These are phyloP conservation scores for Eucalyptus marginata DNA, from an alignment of 345 rosid genomes.

Conservation along the genomic window DNA sequence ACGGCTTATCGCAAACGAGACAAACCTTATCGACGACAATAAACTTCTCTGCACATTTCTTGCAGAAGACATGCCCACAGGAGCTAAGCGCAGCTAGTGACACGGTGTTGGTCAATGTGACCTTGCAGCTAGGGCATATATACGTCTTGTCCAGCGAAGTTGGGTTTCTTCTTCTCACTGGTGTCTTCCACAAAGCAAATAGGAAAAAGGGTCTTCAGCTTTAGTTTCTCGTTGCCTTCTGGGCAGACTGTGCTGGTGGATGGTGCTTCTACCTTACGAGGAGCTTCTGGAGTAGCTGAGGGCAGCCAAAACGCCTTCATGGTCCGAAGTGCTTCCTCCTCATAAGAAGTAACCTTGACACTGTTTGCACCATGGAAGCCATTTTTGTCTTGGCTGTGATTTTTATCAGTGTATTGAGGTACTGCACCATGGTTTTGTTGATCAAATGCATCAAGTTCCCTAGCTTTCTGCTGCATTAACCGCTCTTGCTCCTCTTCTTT, in stretches of 20 bases:
- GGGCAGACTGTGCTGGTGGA: conserved; percentile 63
- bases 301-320: conserved; percentile 99
- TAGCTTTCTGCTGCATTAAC: conserved; percentile 52
- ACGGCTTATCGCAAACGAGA: conserved; percentile 60
- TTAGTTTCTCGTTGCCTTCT: conserved; percentile 85
- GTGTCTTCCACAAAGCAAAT: conserved; percentile 61
- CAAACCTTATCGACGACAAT: conserved; percentile 70
- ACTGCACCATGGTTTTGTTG: conserved; percentile 95
- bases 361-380: conserved; percentile 96
- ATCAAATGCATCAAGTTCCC: conserved; percentile 89
- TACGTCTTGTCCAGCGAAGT: conserved; percentile 50
- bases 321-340: conserved; percentile 92
- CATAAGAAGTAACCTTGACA: conserved; percentile 80
- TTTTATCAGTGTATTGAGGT: conserved; percentile 70
- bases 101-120: conserved; percentile 76
- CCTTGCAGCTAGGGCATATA: conserved; percentile 95
- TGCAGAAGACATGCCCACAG: conserved; percentile 97
- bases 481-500: conserved; percentile 83
- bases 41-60: conserved; percentile 81
- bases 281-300: conserved; percentile 95
- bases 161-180: conserved; percentile 36
- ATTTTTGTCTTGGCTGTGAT: conserved; percentile 55
- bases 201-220: conserved; percentile 75
- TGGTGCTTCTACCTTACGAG: conserved; percentile 66
- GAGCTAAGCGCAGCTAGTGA: conserved; percentile 70